phyloP scores from a whole-genome alignment of 495 filamentous ascomycete genomes.

The Podospora tetraspora region DNA sequence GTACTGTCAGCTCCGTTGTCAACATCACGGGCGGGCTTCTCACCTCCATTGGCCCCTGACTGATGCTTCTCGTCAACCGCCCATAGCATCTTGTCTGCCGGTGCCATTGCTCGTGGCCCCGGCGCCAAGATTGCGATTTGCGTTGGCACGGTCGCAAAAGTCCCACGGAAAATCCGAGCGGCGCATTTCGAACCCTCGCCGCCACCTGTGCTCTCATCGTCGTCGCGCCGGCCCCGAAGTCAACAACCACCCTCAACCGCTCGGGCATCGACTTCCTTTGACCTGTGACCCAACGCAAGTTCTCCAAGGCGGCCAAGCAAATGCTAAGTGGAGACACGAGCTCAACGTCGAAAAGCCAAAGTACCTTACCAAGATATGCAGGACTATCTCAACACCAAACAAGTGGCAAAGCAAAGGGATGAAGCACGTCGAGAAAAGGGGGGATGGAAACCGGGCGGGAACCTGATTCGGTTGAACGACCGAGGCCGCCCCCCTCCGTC shows the following conservation, averaged over 20 bases:
- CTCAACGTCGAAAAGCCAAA: background rate
- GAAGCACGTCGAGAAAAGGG: background rate
- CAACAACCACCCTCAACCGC: background rate
- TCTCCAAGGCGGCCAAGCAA: background rate
- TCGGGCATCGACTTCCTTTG: background rate
- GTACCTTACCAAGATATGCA: background rate
- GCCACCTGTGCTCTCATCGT: background rate
- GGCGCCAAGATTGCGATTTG: background rate
- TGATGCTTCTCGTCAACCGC: constrained; percentile 20
- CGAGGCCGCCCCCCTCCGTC: background rate
- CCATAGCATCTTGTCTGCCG: constrained; percentile 4
- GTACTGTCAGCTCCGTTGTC: background rate
- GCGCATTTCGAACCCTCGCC: background rate
- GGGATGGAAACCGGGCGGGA: background rate
- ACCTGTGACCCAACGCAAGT: background rate
- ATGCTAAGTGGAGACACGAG: background rate
- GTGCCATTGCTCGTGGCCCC: background rate
- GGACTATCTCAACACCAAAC: background rate
- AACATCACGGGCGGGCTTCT: background rate
- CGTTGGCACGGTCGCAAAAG: background rate
- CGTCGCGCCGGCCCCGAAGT: background rate
- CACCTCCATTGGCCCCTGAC: constrained; percentile 24
- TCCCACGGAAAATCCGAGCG: background rate
- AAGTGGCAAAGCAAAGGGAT: background rate
- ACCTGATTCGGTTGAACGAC: background rate